Percentiles rank a stretch among this genome's conserved stretches.
Conservation (phyloP, 1,284 basidiomycete species). For the Tetrapyrgos nigripes region DNA sequence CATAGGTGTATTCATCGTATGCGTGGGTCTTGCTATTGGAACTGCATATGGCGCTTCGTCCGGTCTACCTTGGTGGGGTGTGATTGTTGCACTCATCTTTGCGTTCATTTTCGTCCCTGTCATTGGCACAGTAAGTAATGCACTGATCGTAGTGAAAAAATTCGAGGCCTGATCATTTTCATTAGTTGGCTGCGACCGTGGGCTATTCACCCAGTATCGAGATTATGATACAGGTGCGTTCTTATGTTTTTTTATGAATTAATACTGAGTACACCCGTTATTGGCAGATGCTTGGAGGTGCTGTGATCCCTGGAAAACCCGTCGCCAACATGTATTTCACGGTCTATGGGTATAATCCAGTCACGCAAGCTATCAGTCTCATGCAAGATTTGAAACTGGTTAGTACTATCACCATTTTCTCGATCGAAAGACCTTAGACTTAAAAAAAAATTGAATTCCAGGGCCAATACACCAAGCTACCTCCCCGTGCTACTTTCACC, state of each 20-base stretch:
- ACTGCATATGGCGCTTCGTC: constrained; percentile 51
- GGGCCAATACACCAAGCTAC: constrained; percentile 57
- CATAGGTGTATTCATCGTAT: constrained; percentile 38
- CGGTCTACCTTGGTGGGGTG: constrained; percentile 55
- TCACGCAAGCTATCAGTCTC: constrained; percentile 33
- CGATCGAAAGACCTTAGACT: too few species aligned
- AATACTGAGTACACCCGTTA: neutral
- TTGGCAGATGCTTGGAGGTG: constrained; percentile 42
- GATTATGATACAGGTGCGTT: constrained; percentile 19
- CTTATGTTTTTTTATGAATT: neutral
- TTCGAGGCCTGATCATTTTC: too few species aligned
- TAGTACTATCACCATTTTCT: too few species aligned
- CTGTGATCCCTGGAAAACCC: constrained; percentile 45
- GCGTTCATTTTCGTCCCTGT: constrained; percentile 48
- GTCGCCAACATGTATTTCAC: constrained; percentile 49
- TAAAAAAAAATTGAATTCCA: too few species aligned
- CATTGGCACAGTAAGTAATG: constrained; percentile 41
- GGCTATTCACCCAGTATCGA: constrained; percentile 26
- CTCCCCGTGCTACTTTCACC: constrained; percentile 51
- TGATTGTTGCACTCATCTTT: constrained; percentile 44
- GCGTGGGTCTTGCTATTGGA: constrained; percentile 38
- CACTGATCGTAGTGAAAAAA: neutral
- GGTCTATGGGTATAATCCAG: constrained; percentile 24
- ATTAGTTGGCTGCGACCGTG: constrained; percentile 18
- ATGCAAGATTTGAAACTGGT: constrained; percentile 51